These are phyloP conservation scores for Pyrenochaeta sp. DNA, from an alignment of 2,329 filamentous ascomycete genomes.

Conservation along the genomic window DNA sequence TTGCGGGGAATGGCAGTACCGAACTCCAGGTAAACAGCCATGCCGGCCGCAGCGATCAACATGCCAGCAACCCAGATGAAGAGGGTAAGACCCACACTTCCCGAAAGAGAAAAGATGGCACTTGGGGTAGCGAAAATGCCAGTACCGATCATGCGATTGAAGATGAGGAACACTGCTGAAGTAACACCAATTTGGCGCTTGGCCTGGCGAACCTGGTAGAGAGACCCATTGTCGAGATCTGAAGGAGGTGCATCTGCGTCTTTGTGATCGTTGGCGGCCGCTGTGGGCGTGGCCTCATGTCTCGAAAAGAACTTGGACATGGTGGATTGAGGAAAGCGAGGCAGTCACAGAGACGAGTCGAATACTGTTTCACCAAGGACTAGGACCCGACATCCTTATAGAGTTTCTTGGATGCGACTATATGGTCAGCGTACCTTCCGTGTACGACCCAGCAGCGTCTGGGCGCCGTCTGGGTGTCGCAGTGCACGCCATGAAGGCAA, in stretches of 20 bases:
- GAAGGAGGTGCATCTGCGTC: slow-evolving; percentile 13
- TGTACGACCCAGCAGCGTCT: neutral
- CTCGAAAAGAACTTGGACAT: slow-evolving; percentile 25
- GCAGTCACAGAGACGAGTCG: neutral
- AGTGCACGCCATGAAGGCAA: slow-evolving; percentile 5
- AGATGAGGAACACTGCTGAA: slow-evolving; percentile 53
- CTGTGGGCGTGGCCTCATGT: slow-evolving; percentile 13
- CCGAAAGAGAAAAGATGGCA: slow-evolving; percentile 63
- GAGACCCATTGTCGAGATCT: slow-evolving; percentile 30
- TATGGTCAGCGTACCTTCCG: neutral
- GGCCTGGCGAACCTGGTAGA: slow-evolving; percentile 32
- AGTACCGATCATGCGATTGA: slow-evolving; percentile 72
- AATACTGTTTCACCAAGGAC: neutral
- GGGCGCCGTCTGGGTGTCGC: neutral
- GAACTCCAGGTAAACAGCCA: slow-evolving; percentile 71
- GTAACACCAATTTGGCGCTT: slow-evolving; percentile 40
- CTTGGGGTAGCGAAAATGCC: slow-evolving; percentile 72
- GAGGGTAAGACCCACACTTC: slow-evolving; percentile 68
- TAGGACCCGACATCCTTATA: neutral
- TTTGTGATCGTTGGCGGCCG: slow-evolving; percentile 11
- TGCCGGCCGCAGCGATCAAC: slow-evolving; percentile 67
- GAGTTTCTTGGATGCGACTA: neutral
- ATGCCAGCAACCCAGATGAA: slow-evolving; percentile 70
- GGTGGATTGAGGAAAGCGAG: slow-evolving; percentile 4
- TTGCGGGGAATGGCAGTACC: slow-evolving; percentile 70